Evolutionary conservation across 2,329 filamentous ascomycete species (phyloP).

Genomic region (Monosporascus sp.): DNA sequence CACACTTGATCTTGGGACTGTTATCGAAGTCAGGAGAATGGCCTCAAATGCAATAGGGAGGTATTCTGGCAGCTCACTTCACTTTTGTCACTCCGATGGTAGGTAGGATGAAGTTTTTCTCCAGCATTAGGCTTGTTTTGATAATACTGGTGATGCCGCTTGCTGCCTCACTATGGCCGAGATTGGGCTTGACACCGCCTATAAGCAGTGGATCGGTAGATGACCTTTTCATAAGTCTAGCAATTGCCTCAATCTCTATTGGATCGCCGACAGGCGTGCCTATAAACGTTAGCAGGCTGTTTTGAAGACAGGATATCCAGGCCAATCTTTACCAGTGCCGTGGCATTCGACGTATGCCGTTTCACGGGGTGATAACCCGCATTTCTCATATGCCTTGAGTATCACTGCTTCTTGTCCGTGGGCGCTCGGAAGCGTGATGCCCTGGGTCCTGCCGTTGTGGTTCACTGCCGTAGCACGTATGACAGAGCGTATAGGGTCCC

Average conservation of each 20-base stretch:
- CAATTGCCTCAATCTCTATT: slow-evolving; percentile 1
- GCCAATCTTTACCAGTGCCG: slow-evolving; percentile 1
- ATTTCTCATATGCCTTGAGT: slow-evolving; percentile 3
- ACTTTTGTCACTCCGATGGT: not conserved
- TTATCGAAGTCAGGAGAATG: not conserved
- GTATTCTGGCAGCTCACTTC: not conserved
- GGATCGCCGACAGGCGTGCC: slow-evolving; percentile 3
- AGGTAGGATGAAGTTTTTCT: not conserved
- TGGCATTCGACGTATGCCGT: slow-evolving; percentile 9
- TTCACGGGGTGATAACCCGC: slow-evolving; percentile 1
- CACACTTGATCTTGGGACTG: not conserved
- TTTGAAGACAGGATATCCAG: too few relatives aligned
- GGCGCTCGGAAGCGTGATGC: slow-evolving; percentile 17
- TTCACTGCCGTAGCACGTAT: slow-evolving; percentile 13
- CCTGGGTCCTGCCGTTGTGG: slow-evolving; percentile 13
- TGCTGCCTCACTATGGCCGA: not conserved
- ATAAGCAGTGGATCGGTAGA: not conserved
- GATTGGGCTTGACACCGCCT: too few relatives aligned
- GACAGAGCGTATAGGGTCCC: slow-evolving; percentile 14
- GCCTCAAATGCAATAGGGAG: not conserved
- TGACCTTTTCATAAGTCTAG: not conserved
- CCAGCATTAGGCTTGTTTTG: not conserved
- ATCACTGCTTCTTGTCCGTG: slow-evolving; percentile 5
- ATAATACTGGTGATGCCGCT: not conserved
- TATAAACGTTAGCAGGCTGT: too few relatives aligned